Base-by-base conservation (phyloP, 2,329 filamentous ascomycete species). In the Calonectria pseudoturangicola region DNA sequence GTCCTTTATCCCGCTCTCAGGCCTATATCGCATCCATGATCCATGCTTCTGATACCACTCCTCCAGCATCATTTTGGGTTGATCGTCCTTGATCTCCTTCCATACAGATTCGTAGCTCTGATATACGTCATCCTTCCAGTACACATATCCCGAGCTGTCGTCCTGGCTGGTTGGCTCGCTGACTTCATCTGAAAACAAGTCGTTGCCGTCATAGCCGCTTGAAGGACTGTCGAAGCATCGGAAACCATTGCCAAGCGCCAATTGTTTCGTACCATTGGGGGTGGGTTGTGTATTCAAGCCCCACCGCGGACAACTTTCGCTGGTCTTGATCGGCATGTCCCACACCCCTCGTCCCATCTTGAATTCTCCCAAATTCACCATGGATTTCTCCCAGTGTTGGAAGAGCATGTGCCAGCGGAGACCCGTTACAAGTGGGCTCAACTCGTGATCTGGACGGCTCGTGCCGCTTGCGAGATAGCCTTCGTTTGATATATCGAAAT, bases 41-140 rank as follows among this genome's bases (percentile, higher is more conserved):
- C 54, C 54, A 27, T 60, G 54, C 33, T 41, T 41, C 33, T 60
- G 54, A 2, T 60, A 60, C 54, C 54, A 60, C 36, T 60, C 54
- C 33, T 60, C 54, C 6, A 60, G 33, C 54, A 60, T 60, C 54
- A 60, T 60, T 3, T 60, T 60, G 54, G 33, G 39, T 12, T 60
- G 54, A 18, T 60, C 54, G 4, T 60, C 54, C 15, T 60, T 60
- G 21, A 60, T 60, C n/a, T 60, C 54, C 21, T 28, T 60, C 54
- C 54, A 60, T 13, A 60, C n/a, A 3, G 54, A 60, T 21, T 60
- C 54, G 54, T 60, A 60, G 36, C 54, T 39, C 39, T 41, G 54
- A 16, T 60, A 60, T 13, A 60, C 54, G 15, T 60, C 54, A 16
- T 60, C 54, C 5, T 36, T 60, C 54, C 54, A 60, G 21, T 60